phyloP scores from a whole-genome alignment of 768 basidiomycete genomes.

The Pholiota conissans region DNA sequence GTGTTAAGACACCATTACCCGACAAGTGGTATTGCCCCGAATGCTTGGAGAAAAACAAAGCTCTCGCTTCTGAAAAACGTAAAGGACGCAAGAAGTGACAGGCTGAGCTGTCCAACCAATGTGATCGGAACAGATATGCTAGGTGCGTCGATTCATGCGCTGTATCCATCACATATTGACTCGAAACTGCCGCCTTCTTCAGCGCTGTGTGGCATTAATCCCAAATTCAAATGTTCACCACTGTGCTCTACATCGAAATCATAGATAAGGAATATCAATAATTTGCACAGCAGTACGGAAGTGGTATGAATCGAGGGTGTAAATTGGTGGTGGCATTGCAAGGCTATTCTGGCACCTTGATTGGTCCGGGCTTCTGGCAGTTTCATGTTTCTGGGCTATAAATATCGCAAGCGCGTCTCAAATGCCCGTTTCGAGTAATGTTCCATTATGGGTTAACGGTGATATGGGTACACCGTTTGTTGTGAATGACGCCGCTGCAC shows the following conservation, averaged over 20 bases:
- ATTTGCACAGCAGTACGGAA: background rate
- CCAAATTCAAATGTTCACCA: background rate
- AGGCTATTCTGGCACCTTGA: background rate
- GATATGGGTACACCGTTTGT: background rate
- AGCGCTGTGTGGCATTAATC: background rate
- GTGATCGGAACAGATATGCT: background rate
- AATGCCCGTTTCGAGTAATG: background rate
- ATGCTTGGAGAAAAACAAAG: conserved; percentile 39
- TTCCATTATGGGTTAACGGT: background rate
- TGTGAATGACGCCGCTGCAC: too few species aligned
- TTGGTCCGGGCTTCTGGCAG: background rate
- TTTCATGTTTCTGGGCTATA: background rate
- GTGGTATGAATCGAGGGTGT: background rate
- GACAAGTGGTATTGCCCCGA: conserved; percentile 60
- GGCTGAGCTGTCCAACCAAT: too few species aligned
- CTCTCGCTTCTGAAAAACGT: conserved; percentile 27
- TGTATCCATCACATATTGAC: background rate
- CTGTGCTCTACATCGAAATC: background rate
- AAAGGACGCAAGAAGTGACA: conserved; percentile 41
- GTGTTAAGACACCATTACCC: conserved; percentile 44
- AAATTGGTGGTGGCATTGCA: background rate
- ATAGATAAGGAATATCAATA: too few species aligned
- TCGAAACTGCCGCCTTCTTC: background rate
- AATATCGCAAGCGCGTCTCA: background rate
- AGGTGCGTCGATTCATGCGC: background rate